Base-by-base conservation (phyloP, 495 filamentous ascomycete species). In the Podospora pseudocomata region DNA sequence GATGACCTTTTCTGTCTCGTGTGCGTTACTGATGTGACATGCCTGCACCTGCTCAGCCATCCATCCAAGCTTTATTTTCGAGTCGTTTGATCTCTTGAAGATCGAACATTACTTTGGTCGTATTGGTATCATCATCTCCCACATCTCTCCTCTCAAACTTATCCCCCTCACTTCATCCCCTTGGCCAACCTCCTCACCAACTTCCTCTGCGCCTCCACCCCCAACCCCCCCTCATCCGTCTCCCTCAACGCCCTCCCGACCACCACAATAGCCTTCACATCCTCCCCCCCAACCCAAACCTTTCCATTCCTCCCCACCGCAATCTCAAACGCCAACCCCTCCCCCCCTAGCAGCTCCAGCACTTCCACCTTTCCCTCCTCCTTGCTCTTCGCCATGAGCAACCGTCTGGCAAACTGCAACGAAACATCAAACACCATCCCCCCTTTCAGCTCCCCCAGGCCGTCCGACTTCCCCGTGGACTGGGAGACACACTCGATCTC, bases 251-350 rank as follows among this genome's bases (percentile, higher is more conserved):
- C 92, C 70, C 88, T 86, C n/a, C 94, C 94, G 65, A 97, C 89
- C 5, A 87, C 83, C 62, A 97, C 74, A 53, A 82, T 73, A 9
- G 91, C 93, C 68, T 82, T 86, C 76, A 81, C 85, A 60, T 83
- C 89, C 16, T 88, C 90, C 61, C 89, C 87, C 71, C 92, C 87
- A 19, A 98, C 89, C 95, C 95, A 97, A 49, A 97, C 86, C 80
- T 86, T 90, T 23, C 95, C 95, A 77, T 99, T 99, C 76, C 94
- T 88, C 26, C 96, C 96, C 28, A 97, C 92, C 4, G 95, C 95
- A 67, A 95, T 89, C 82, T 99, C 95, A 79, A 97, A 99, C 63
- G 86, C 85, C 57, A 94, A 81, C 61, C 65, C 70, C 57, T 88
- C 91, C 72, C 85, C 88, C 18, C 89, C 94, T n/a, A 98, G 79